Evolutionary conservation across 2,329 filamentous ascomycete genomes (phyloP).

Genomic region (Zasmidium cellare): DNA sequence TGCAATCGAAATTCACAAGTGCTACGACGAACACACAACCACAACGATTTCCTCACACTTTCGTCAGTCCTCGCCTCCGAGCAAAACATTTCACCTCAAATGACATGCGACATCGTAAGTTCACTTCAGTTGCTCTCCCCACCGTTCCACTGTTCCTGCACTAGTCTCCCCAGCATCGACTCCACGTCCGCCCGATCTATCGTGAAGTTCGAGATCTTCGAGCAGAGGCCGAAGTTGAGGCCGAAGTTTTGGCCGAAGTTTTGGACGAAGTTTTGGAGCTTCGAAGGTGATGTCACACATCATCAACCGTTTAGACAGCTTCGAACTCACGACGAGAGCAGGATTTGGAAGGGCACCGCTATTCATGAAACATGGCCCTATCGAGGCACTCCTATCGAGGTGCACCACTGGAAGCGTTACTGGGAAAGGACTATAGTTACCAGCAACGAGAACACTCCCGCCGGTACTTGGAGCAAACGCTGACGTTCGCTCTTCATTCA

Average conservation of each 20-base stretch:
- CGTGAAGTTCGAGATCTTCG: not conserved
- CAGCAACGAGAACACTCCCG: too few relatives aligned
- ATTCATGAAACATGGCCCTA: too few relatives aligned
- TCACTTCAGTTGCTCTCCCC: not conserved
- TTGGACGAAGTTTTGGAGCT: not conserved
- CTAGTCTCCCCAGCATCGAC: not conserved
- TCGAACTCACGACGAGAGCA: too few relatives aligned
- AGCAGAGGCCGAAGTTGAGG: not conserved
- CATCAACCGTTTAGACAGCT: too few relatives aligned
- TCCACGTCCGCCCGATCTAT: not conserved
- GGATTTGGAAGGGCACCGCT: too few relatives aligned
- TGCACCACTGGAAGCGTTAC: too few relatives aligned
- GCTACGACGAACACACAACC: not conserved
- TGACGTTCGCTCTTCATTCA: not conserved
- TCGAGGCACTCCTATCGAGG: too few relatives aligned
- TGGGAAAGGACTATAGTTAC: too few relatives aligned
- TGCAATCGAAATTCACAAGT: not conserved
- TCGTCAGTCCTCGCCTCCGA: too few relatives aligned
- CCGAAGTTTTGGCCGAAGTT: not conserved
- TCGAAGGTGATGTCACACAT: not conserved
- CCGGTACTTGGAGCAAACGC: not conserved
- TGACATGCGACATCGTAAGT: not conserved
- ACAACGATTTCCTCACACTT: not conserved
- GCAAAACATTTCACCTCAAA: too few relatives aligned
- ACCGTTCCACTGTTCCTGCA: not conserved